These are phyloP conservation scores for Prunella vulgaris DNA, from an alignment of 257 asterid genomes.

Conservation along the genomic window DNA sequence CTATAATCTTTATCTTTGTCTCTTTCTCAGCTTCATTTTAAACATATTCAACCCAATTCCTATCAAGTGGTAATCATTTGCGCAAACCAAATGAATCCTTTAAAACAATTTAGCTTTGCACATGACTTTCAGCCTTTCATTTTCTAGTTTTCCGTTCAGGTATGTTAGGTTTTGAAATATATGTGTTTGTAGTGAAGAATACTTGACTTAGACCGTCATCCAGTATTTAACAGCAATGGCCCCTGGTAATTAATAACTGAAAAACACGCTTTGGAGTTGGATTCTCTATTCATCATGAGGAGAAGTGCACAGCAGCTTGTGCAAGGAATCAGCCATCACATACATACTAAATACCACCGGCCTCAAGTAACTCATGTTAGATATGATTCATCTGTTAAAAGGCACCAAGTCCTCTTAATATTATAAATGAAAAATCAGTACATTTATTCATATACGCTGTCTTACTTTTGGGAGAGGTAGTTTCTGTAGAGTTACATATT, in stretches of 20 bases:
- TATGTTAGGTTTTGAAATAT: neutral
- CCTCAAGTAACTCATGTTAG: constrained; percentile 14
- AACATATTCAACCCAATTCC: no score
- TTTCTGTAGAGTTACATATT: no score
- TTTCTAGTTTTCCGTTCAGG: neutral
- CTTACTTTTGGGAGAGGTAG: no score
- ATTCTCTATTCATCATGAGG: constrained; percentile 32
- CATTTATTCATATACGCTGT: no score
- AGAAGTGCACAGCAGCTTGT: constrained; percentile 30
- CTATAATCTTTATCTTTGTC: no score
- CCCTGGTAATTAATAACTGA: constrained; percentile 35
- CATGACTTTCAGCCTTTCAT: neutral
- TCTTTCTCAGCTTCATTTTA: no score
- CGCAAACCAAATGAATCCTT: no score
- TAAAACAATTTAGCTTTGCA: no score
- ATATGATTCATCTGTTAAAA: neutral
- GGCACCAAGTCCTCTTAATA: neutral
- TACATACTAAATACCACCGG: constrained; percentile 44
- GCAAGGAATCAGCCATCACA: constrained; percentile 36
- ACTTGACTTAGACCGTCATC: neutral
- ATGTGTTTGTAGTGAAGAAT: neutral
- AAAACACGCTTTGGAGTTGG: constrained; percentile 29
- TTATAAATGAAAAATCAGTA: neutral
- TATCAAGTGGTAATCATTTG: no score
- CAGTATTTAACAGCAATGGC: neutral